Evolutionary conservation across 2,329 filamentous ascomycete genomes (phyloP).

Genomic region (Pseudocercospora eumusae): DNA sequence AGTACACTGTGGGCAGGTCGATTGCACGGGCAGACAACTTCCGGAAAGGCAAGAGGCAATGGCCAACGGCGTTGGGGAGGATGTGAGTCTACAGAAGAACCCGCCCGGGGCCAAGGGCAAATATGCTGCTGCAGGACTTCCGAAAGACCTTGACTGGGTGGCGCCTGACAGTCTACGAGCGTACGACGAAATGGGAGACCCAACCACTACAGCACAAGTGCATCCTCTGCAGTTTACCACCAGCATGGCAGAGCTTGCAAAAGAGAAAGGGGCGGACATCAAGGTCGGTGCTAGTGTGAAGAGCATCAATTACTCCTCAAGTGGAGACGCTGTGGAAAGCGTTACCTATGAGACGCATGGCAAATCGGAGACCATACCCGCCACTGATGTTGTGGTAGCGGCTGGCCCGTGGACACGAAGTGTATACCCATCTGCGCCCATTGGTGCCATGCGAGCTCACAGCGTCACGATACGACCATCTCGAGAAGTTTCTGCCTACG

Average conservation of each 20-base stretch:
- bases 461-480: slow-evolving; percentile 62
- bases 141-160: slow-evolving; percentile 82
- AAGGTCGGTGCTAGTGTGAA: slow-evolving; percentile 66
- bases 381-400: slow-evolving; percentile 60
- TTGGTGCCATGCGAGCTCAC: slow-evolving; percentile 62
- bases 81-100: slow-evolving; percentile 58
- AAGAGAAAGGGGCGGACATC: slow-evolving; percentile 60
- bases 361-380: slow-evolving; percentile 51
- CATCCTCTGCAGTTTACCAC: slow-evolving; percentile 91
- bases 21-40: slow-evolving; percentile 51
- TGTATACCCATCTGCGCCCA: slow-evolving; percentile 58
- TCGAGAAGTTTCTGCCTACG: slow-evolving; percentile 67
- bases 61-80: slow-evolving; percentile 34
- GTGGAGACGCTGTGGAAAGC: slow-evolving; percentile 55
- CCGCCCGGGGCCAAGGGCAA: slow-evolving; percentile 47
- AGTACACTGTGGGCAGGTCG: slow-evolving; percentile 70
- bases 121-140: slow-evolving; percentile 63
- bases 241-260: slow-evolving; percentile 73
- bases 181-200: slow-evolving; percentile 83
- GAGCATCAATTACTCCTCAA: slow-evolving; percentile 58
- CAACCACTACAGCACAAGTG: slow-evolving; percentile 83
- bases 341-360: slow-evolving; percentile 64
- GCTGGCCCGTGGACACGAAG: slow-evolving; percentile 63
- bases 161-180: slow-evolving; percentile 63
- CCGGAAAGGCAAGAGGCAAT: slow-evolving; percentile 35